Conservation (phyloP, 2,329 filamentous ascomycete genomes). For the Colletotrichum lupini region DNA sequence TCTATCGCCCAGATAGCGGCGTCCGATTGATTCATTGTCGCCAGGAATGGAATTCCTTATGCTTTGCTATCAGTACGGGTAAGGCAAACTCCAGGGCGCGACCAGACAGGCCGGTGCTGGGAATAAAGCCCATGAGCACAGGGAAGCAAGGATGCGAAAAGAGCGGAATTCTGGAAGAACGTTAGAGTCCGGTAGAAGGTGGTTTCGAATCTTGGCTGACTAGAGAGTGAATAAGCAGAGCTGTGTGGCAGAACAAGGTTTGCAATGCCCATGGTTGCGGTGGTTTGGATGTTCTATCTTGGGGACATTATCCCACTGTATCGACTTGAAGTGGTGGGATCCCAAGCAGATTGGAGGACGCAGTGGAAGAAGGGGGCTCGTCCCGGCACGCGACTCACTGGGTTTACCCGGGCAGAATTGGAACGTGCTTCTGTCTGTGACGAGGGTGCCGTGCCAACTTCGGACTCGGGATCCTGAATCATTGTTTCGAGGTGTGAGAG, state of each 20-base stretch:
- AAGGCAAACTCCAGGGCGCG: background rate
- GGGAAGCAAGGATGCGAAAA: background rate
- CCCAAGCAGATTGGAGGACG: background rate
- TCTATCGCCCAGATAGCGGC: background rate
- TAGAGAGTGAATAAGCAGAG: conserved; percentile 30
- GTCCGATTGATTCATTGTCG: too few species aligned
- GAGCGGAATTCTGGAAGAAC: conserved; percentile 24
- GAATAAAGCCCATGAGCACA: background rate
- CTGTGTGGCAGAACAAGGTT: conserved; percentile 29
- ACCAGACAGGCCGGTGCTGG: background rate
- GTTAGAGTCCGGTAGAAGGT: conserved; percentile 21
- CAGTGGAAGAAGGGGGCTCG: conserved; percentile 9
- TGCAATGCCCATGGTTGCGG: background rate
- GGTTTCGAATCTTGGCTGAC: conserved; percentile 35
- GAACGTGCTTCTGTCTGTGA: background rate
- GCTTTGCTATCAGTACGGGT: background rate
- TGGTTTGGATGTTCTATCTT: conserved; percentile 20
- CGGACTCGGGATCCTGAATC: conserved; percentile 19
- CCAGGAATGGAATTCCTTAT: background rate
- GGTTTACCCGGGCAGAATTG: conserved; percentile 5
- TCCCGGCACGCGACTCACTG: background rate
- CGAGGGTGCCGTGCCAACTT: conserved; percentile 24
- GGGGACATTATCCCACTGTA: background rate
- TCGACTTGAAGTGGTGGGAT: background rate
- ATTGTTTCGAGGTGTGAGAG: conserved; percentile 8